Base-by-base conservation (phyloP, 352 stramenopile genomes). In the Phytophthora pistaciae region DNA sequence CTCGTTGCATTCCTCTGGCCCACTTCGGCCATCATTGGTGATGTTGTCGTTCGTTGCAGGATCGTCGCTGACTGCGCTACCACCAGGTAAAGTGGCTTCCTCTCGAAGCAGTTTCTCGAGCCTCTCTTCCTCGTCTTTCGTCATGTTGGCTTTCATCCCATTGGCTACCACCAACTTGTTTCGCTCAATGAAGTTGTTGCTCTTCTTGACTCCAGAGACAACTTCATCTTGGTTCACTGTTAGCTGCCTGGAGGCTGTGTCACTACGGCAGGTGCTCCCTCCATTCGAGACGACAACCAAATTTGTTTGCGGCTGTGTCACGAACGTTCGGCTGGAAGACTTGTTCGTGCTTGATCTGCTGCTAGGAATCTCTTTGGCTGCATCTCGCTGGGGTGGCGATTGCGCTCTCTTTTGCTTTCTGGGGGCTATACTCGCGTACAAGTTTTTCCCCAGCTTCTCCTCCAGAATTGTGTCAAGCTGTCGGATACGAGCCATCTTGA, bases 401-500 rank as follows among this genome's bases (percentile, higher is more conserved):
- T 64, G 49, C 4, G 49, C 54, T 36, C 40, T 74, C 54, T 67
- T 76, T 21, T 68, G 68, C 49, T 79, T 90, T 18, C 56, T 82
- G 31, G 59, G 33, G 0, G 56, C 54, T 23, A 62, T 46, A 36
- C 33, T 72, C 13, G 71, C n/a, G 31, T 91, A 92, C 48, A 92
- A 56, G 27, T 87, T 85, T 60, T 85, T 88, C 16, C 84, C 84
- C 7, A 90, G 70, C 66, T 91, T 91, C 9, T 90, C 79, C 42
- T 91, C 83, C 31, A 93, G 56, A 40, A 91, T 74, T 0, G 59
- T 67, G 56, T 93, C 86, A 9, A 91, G 60, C 42, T 91, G 84
- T 25, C 81, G 81, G 50, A 93, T 84, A 7, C 79, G 80, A 21
- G 84, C 83, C 72, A 91, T 88, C 66, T 92, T 92, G 42, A 92